These are phyloP conservation scores for Sporobolomyces roseus DNA, from an alignment of 768 basidiomycete genomes.

Conservation along the genomic window DNA sequence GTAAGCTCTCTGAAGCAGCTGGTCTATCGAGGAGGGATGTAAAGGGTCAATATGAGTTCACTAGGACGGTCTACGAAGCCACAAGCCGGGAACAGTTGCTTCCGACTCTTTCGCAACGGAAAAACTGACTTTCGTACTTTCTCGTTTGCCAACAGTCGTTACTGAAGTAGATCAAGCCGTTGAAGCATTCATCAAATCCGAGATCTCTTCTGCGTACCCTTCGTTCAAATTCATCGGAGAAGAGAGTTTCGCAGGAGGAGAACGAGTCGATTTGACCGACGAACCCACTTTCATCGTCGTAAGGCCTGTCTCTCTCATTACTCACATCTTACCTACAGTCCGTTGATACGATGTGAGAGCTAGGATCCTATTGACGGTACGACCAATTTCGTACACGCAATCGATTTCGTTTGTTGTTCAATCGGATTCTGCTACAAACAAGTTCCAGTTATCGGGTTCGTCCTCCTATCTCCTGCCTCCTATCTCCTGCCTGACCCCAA, in stretches of 20 bases:
- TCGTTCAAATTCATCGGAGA: constrained; percentile 72
- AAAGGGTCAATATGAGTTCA: too few species aligned
- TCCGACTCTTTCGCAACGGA: not conserved
- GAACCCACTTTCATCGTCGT: constrained; percentile 91
- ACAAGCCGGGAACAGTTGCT: not conserved
- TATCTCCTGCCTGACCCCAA: not conserved
- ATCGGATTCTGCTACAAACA: constrained; percentile 81
- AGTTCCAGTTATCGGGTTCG: constrained; percentile 67
- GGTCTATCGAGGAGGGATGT: too few species aligned
- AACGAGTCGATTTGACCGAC: constrained; percentile 57
- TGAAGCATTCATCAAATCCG: constrained; percentile 72
- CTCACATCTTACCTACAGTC: too few species aligned
- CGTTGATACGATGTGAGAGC: too few species aligned
- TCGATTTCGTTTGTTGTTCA: constrained; percentile 62
- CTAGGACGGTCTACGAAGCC: too few species aligned
- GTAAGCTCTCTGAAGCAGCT: too few species aligned
- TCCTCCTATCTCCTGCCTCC: not conserved
- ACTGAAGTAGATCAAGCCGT: constrained; percentile 91
- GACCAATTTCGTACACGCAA: constrained; percentile 63
- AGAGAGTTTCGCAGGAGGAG: constrained; percentile 79
- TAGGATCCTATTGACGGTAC: constrained; percentile 89
- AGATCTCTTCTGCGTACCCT: constrained; percentile 54
- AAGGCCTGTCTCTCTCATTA: too few species aligned
- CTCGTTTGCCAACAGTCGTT: constrained; percentile 57
- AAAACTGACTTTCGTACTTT: not conserved